Evolutionary conservation across 768 basidiomycete genomes (phyloP), one percentile per base, ranked within the genome.

Genomic region (Crepidotus variabilis): DNA sequence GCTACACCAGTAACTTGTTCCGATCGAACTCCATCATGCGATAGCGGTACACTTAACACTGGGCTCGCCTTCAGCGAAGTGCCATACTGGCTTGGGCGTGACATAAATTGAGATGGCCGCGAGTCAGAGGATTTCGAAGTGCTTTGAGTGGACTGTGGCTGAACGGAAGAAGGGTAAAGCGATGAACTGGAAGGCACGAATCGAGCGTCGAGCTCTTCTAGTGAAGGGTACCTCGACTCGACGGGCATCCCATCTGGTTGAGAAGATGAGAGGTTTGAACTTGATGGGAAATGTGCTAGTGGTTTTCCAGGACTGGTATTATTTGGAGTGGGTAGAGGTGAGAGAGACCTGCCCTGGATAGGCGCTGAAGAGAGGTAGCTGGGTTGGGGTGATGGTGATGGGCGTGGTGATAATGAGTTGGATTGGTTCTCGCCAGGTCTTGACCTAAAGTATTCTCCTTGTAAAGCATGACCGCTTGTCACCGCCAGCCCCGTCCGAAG

Each of bases 221-320:
- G 73, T 0, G 94, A 90, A 0, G 94, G 94, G 69, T 91, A 97
- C 52, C 91, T 80, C 28, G 84, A 79, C 69, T 94, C 92, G 16
- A 77, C 80, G 45, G 80, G 73, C 21, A 78, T 66, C 28, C 78
- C 75, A 20, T 78, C 75, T 39, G 66, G 64, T 39, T 73, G 60
- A 23, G 52, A 48, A 21, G 64, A 51, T 8, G 63, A 49, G 14
- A 65, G 39, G 11, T 64, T 74, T 56, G 77, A 66, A 20, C 67
- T 60, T 9, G 68, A 58, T 7, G 69, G 64, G 22, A 69, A 62
- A 47, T 74, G 67, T 46, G 74, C 56, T 23, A 66, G n/a, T 63
- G 24, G 18, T 62, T 58, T 62, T 67, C 61, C 69, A 70, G 65
- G 59, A 11, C 71, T 60, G 9, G 62, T 57, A 21, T 6, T 56